A percentile compares a stretch with the other conserved stretches of the same genome.
phyloP scores from a whole-genome alignment of 768 basidiomycete genomes.

The Cubamyces sp. region DNA sequence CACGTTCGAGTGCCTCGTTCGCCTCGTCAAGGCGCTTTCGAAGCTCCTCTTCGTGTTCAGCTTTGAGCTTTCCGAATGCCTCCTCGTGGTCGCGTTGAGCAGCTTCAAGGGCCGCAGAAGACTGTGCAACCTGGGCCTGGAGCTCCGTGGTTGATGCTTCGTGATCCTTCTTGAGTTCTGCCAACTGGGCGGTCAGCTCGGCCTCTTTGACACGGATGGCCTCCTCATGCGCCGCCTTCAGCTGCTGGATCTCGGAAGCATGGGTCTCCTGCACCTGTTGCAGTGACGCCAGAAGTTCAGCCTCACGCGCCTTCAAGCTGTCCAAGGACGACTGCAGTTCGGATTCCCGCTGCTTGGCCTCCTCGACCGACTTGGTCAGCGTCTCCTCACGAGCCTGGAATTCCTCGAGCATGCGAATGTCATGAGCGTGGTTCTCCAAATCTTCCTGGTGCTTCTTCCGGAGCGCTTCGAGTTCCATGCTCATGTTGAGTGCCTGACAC shows the following conservation, averaged over 20 bases:
- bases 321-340: slow-evolving; percentile 59
- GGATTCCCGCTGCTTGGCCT: slow-evolving; percentile 57
- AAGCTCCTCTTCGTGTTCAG: slow-evolving; percentile 45
- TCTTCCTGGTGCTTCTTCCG: slow-evolving; percentile 62
- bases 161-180: slow-evolving; percentile 44
- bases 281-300: slow-evolving; percentile 53
- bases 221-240: slow-evolving; percentile 51
- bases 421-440: slow-evolving; percentile 36
- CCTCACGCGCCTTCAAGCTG: slow-evolving; percentile 58
- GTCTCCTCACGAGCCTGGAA: slow-evolving; percentile 59
- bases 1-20: slow-evolving; percentile 50
- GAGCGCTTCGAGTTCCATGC: slow-evolving; percentile 79
- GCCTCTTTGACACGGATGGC: slow-evolving; percentile 45
- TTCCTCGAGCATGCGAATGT: slow-evolving; percentile 48
- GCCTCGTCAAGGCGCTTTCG: slow-evolving; percentile 59
- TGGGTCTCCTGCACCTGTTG: slow-evolving; percentile 56
- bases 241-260: slow-evolving; percentile 48
- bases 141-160: slow-evolving; percentile 25
- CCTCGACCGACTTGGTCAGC: slow-evolving; percentile 52
- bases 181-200: slow-evolving; percentile 47
- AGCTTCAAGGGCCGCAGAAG: slow-evolving; percentile 36
- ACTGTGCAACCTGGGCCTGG: slow-evolving; percentile 36
- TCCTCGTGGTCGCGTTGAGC: slow-evolving; percentile 60
- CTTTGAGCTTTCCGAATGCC: slow-evolving; percentile 57
- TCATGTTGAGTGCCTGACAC: slow-evolving; percentile 79